Base-by-base conservation (phyloP, 768 basidiomycete genomes). In the Tulasnella sp. region DNA sequence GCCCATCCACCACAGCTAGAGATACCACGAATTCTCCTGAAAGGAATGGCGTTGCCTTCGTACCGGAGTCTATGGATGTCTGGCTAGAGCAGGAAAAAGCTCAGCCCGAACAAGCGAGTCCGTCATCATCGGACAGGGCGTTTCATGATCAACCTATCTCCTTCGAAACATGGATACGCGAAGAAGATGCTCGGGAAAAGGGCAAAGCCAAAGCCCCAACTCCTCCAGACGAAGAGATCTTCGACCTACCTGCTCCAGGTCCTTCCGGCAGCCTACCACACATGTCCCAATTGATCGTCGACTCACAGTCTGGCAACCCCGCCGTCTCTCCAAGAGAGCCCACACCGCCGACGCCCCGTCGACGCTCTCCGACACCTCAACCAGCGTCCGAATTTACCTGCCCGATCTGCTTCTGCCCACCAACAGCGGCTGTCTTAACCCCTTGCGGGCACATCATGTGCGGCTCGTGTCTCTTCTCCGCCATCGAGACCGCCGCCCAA, bases 361-460 rank as follows among this genome's bases (percentile, higher is more conserved):
- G 22, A 26, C 52, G 52, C 14, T 59, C 52, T 11, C 52, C 52
- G 5, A 59, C 52, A 26, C 52, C 52, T 11, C 52, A 73, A 40
- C 73, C 73, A 9, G 44, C 67, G 5, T 29, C 59, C 22, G 35
- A 65, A n/a, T 92, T 91, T 77, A 86, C 85, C 0, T 92, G 91
- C 77, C 91, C 91, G 11, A 89, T 92, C 74, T 92, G 91, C 77
- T 91, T 91, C 82, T 87, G 83, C 44, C 85, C 89, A 0, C 90
- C 90, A 0, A 86, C 86, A 0, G 87, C 90, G 73, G 89, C 91
- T 4, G 89, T 90, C 0, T 78, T 93, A 62, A 92, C 90, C 0
- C 90, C 89, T 0, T 93, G 91, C 75, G 91, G 91, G 0, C 91
- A 93, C 75, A 83, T 93, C 42, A 87, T 88, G 74, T 92, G 91